Percentiles rank a stretch among this genome's conserved stretches.
These are phyloP conservation scores for Phalaenopsis equestris DNA, from an alignment of 106 monocot species.

Conservation along the genomic window DNA sequence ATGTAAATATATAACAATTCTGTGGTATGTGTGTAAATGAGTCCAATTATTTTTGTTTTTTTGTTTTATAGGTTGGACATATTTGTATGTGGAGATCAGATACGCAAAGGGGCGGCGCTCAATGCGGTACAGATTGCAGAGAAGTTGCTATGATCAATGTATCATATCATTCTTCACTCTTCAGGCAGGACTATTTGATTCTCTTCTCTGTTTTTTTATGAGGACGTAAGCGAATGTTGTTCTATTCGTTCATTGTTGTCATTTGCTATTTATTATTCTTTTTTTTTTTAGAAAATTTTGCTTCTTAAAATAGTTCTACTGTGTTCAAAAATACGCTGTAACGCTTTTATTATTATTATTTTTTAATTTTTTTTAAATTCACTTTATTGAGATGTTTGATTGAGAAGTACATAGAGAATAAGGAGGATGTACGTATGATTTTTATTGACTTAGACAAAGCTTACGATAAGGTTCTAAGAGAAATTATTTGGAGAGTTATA, in stretches of 20 bases:
- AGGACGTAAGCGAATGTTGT: not conserved
- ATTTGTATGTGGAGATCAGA: constrained; percentile 98
- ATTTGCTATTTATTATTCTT: not conserved
- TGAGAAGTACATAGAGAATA: too few species aligned
- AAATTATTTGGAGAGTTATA: too few species aligned
- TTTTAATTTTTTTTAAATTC: too few species aligned
- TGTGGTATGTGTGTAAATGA: too few species aligned
- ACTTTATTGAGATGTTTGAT: too few species aligned
- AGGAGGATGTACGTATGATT: too few species aligned
- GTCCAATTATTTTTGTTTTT: not conserved
- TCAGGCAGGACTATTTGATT: too few species aligned
- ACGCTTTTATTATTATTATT: not conserved
- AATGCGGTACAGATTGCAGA: constrained; percentile 98
- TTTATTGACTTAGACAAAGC: too few species aligned
- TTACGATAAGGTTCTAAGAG: too few species aligned
- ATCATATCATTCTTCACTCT: not conserved
- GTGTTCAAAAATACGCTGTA: not conserved
- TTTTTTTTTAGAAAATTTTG: not conserved
- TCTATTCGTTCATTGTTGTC: not conserved
- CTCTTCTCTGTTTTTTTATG: not conserved
- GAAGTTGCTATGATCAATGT: constrained; percentile 45
- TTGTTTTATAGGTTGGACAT: constrained; percentile 62
- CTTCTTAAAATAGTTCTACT: not conserved
- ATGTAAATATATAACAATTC: too few species aligned
- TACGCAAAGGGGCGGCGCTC: constrained; percentile 96